Evolutionary conservation across 768 basidiomycete species (phyloP), one percentile per base, ranked within the genome.

Genomic region (Wakefieldia striispora): DNA sequence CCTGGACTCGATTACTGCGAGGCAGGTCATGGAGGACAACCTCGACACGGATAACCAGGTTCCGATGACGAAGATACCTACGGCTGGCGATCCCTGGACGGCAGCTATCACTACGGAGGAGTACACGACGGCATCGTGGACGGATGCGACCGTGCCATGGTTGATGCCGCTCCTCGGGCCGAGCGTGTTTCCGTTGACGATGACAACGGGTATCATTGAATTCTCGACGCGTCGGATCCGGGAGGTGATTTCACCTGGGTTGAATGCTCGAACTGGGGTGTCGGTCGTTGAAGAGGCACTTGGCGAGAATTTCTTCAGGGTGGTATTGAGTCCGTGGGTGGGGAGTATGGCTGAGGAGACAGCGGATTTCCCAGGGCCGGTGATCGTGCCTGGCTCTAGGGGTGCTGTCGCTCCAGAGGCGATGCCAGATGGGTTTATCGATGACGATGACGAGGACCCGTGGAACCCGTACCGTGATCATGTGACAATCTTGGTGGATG

Each of bases 151-250:
- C 21, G 38, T 51, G 37, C 51, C 60, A 41, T 60, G 56, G 33
- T 62, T 82, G 46, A 53, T 73, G 47, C 58, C 64, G 24, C 45
- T 80, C 33, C 63, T 88, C 3, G 87, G 84, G 0, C 79, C 80
- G 4, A 80, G 76, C 11, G 61, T 67, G 9, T 64, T 88, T 34
- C 81, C 86, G 1, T 53, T 77, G 47, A 82, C 81, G 4, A 84
- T 86, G 63, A 72, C 70, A 3, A 70, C 81, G 2, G 84, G 83
- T 12, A 65, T 86, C 43, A 80, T 85, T 45, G 88, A 90, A 63
- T 72, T 70, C 34, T 83, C 83, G 3, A 77, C 83, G 43, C 74
- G 88, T 24, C 72, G 74, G 38, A 73, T 90, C 63, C 75, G 75
- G 42, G 60, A 73, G 2, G 65, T 84, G 47, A 55, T 70, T 5